These are phyloP conservation scores for Bacterosira constricta DNA, from an alignment of 108 stramenopile genomes.

Conservation along the genomic window DNA sequence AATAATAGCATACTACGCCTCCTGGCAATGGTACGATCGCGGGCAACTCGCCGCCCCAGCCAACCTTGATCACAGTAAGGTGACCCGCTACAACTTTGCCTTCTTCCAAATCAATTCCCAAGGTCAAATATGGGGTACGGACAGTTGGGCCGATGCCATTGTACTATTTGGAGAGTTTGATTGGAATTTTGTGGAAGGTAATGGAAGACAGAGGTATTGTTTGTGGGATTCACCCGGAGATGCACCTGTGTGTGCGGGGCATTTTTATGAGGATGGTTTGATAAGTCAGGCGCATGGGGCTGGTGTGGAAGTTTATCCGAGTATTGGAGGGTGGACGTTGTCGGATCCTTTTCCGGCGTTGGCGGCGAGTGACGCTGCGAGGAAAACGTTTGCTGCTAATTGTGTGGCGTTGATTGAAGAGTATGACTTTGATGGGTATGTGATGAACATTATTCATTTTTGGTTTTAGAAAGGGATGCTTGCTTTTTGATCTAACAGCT, in stretches of 20 bases:
- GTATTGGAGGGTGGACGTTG: constrained; percentile 19
- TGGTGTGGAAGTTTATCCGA: constrained; percentile 17
- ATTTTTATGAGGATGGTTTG: constrained; percentile 12
- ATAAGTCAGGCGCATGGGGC: constrained; percentile 16
- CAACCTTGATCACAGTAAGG: constrained; percentile 41
- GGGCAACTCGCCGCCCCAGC: constrained; percentile 28
- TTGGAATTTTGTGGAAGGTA: too few relatives aligned
- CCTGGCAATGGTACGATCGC: constrained; percentile 53
- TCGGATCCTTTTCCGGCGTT: constrained; percentile 13
- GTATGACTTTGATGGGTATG: constrained; percentile 23
- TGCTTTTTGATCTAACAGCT: neutral
- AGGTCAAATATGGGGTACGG: constrained; percentile 44
- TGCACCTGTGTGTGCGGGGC: neutral
- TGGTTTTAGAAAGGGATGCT: too few relatives aligned
- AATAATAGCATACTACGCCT: constrained; percentile 47
- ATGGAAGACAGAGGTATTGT: too few relatives aligned
- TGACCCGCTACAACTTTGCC: constrained; percentile 48
- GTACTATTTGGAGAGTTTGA: constrained; percentile 16
- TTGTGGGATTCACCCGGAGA: constrained; percentile 3
- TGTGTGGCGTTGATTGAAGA: constrained; percentile 20
- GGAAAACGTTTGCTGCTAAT: constrained; percentile 12
- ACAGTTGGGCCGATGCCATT: constrained; percentile 35
- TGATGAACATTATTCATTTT: neutral
- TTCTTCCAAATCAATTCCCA: constrained; percentile 35
- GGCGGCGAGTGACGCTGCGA: constrained; percentile 7